Conservation (phyloP, 768 basidiomycete species). For the Auriscalpium vulgare region DNA sequence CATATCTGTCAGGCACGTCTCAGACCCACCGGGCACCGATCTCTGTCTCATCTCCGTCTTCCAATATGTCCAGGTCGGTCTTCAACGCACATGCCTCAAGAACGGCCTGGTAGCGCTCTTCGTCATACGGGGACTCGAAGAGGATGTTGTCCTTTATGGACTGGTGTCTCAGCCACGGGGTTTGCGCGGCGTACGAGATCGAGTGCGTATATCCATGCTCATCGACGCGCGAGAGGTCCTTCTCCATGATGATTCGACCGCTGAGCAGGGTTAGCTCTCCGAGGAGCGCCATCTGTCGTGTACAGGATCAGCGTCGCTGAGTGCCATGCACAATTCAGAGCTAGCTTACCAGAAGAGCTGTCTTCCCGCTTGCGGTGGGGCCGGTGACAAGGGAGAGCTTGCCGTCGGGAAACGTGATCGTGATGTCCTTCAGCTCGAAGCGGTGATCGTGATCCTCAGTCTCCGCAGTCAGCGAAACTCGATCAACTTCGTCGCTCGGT, state of each 20-base stretch:
- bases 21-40: slow-evolving; percentile 57
- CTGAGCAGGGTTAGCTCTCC: slow-evolving; percentile 62
- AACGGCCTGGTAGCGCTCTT: slow-evolving; percentile 66
- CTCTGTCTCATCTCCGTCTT: slow-evolving; percentile 81
- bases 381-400: slow-evolving; percentile 66
- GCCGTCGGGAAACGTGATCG: slow-evolving; percentile 64
- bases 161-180: slow-evolving; percentile 37
- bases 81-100: slow-evolving; percentile 79
- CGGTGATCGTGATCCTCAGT: slow-evolving; percentile 39
- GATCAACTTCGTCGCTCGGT: slow-evolving; percentile 17
- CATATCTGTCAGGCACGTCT: background rate
- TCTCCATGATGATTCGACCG: slow-evolving; percentile 56
- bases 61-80: slow-evolving; percentile 75
- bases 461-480: slow-evolving; percentile 8
- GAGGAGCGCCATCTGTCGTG: slow-evolving; percentile 52
- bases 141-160: slow-evolving; percentile 54
- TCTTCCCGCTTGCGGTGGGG: slow-evolving; percentile 80
- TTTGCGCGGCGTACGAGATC: slow-evolving; percentile 41
- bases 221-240: slow-evolving; percentile 52
- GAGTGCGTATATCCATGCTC: slow-evolving; percentile 49
- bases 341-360: slow-evolving; percentile 54
- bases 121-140: slow-evolving; percentile 49
- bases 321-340: no score
- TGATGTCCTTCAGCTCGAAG: slow-evolving; percentile 64
- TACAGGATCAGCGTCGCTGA: background rate